Conservation (phyloP, 306 rosid genomes). For the Medicago truncatula region DNA sequence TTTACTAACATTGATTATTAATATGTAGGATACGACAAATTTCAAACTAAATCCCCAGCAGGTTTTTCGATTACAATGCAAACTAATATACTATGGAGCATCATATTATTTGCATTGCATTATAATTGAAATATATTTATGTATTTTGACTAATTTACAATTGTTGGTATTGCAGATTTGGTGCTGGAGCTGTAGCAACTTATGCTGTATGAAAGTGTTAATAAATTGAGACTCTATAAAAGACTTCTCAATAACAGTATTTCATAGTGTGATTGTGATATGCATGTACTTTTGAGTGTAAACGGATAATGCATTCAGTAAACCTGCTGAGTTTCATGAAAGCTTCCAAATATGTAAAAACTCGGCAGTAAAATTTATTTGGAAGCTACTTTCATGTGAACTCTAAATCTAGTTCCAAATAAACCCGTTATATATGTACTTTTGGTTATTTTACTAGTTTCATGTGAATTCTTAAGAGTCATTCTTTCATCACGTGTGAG, state of each 20-base stretch:
- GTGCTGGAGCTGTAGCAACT: slow-evolving; percentile 86
- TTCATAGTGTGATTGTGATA: slow-evolving; percentile 44
- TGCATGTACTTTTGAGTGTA: slow-evolving; percentile 40
- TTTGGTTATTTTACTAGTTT: slow-evolving; percentile 40
- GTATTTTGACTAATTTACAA: slow-evolving; percentile 42
- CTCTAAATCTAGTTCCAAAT: neutral
- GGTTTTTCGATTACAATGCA: slow-evolving; percentile 5
- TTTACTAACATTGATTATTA: neutral
- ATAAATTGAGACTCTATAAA: slow-evolving; percentile 36
- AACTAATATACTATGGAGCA: slow-evolving; percentile 34
- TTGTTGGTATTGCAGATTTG: slow-evolving; percentile 71
- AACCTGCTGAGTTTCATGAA: slow-evolving; percentile 46
- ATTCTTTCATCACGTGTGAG: slow-evolving; percentile 16
- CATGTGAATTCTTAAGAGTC: slow-evolving; percentile 19
- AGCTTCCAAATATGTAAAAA: slow-evolving; percentile 35
- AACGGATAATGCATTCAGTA: slow-evolving; percentile 37
- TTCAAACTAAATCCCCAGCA: slow-evolving; percentile 17
- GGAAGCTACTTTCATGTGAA: neutral
- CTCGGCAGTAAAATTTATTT: neutral
- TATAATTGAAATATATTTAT: slow-evolving; percentile 29
- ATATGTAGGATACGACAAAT: slow-evolving; percentile 15
- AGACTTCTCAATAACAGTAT: slow-evolving; percentile 49
- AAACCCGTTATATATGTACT: neutral
- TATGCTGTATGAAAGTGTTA: slow-evolving; percentile 41
- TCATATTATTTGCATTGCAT: slow-evolving; percentile 32